These are phyloP conservation scores for Schwanniomyces occidentalis DNA, from an alignment of 805 yeast genomes.

Conservation along the genomic window DNA sequence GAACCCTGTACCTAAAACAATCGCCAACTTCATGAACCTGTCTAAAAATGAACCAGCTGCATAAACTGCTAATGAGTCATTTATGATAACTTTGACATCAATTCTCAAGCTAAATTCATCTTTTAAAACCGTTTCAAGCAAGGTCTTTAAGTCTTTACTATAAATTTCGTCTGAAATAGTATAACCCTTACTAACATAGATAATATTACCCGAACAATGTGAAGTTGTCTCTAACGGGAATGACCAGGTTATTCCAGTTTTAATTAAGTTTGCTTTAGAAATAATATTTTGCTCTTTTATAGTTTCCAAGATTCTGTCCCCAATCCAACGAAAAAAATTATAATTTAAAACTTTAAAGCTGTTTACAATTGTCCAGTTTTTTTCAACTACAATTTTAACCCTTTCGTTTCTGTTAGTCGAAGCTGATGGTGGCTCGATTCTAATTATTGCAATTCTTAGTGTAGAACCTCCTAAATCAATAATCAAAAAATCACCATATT, in stretches of 20 bases:
- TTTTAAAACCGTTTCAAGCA: constrained; percentile 38
- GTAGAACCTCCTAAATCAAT: constrained; percentile 64
- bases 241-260: constrained; percentile 56
- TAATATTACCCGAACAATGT: constrained; percentile 46
- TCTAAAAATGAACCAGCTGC: constrained; percentile 50
- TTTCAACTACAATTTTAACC: constrained; percentile 26
- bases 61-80: constrained; percentile 68
- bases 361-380: constrained; percentile 41
- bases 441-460: constrained; percentile 42
- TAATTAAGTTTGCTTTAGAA: constrained; percentile 17
- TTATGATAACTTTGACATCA: constrained; percentile 49
- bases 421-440: constrained; percentile 21
- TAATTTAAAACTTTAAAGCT: constrained; percentile 38
- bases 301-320: constrained; percentile 30
- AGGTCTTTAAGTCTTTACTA: constrained; percentile 35
- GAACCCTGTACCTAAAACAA: constrained; percentile 71
- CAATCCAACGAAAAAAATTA: constrained; percentile 46
- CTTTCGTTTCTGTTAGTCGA: constrained; percentile 19
- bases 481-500: constrained; percentile 41
- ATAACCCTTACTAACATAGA: constrained; percentile 65
- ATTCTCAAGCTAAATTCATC: constrained; percentile 24
- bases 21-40: constrained; percentile 42
- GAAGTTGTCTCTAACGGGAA: constrained; percentile 49
- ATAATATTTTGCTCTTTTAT: constrained; percentile 20
- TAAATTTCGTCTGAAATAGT: constrained; percentile 42